A percentile compares a stretch with the other conserved stretches of the same genome.
phyloP scores from a whole-genome alignment of 1,284 basidiomycete species.

The Rhodotorula sp. region DNA sequence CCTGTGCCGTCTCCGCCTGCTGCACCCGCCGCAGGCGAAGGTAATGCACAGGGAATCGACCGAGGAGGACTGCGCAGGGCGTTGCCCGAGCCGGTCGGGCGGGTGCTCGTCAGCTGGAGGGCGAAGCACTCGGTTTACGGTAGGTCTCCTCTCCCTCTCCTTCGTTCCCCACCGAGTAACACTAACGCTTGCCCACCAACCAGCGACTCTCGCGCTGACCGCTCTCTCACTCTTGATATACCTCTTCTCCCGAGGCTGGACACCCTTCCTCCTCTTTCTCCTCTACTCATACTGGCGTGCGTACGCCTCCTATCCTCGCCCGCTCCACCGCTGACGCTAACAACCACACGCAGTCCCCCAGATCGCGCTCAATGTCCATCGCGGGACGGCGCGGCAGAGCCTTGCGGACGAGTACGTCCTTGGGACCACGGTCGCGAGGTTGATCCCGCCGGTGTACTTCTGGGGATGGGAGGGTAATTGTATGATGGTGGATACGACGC shows the following conservation, averaged over 20 bases:
- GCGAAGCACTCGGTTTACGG: constrained; percentile 3
- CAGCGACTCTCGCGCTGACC: constrained; percentile 4
- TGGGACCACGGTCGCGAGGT: constrained; percentile 47
- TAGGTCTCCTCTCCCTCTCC: neutral
- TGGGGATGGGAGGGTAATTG: constrained; percentile 48
- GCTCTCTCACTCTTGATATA: neutral
- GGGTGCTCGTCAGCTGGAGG: neutral
- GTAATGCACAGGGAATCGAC: neutral
- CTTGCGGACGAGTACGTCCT: constrained; percentile 46
- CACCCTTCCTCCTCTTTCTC: constrained; percentile 34
- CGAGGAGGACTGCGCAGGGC: neutral
- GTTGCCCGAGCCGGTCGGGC: neutral
- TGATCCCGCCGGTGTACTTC: constrained; percentile 50
- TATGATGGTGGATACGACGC: constrained; percentile 45
- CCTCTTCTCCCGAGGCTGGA: constrained; percentile 42
- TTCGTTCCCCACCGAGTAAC: neutral
- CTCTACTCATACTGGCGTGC: constrained; percentile 47
- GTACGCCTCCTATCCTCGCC: neutral
- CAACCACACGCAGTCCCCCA: constrained; percentile 46
- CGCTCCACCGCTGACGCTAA: neutral
- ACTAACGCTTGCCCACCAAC: neutral
- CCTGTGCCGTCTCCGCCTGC: constrained; percentile 5
- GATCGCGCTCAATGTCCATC: constrained; percentile 47
- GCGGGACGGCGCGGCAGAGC: constrained; percentile 44
- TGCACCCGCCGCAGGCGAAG: constrained; percentile 4